A percentile compares a stretch with the other conserved stretches of the same genome.
These are phyloP conservation scores for Monosporozyma servazzii DNA, from an alignment of 805 yeast species.

Conservation along the genomic window DNA sequence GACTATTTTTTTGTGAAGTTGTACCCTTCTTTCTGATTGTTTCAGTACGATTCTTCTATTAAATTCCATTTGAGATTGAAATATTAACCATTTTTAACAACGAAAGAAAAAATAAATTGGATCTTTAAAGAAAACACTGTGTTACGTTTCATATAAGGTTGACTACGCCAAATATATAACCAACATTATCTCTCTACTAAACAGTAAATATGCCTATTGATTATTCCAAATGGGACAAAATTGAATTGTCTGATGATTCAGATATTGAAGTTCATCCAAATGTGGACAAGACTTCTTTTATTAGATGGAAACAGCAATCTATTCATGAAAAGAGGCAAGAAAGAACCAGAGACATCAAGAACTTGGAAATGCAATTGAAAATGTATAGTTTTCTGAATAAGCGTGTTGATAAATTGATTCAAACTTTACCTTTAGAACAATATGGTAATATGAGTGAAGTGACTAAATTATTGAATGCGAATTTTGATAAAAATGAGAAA, in stretches of 20 bases:
- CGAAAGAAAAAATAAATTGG: no score
- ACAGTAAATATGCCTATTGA: conserved; percentile 63
- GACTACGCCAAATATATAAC: neutral
- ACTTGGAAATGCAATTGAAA: conserved; percentile 63
- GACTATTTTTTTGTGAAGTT: no score
- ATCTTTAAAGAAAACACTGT: no score
- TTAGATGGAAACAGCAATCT: conserved; percentile 94
- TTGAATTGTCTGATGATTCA: conserved; percentile 92
- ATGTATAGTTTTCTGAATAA: conserved; percentile 71
- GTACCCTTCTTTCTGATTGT: no score
- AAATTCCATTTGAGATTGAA: no score
- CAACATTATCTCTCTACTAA: neutral
- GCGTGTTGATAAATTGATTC: conserved; percentile 54
- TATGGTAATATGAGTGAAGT: conserved; percentile 27
- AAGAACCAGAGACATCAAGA: conserved; percentile 67
- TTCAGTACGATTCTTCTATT: no score
- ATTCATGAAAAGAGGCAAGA: conserved; percentile 88
- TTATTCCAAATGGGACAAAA: conserved; percentile 95
- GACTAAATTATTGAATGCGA: conserved; percentile 36
- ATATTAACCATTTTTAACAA: no score
- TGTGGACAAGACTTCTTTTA: conserved; percentile 87
- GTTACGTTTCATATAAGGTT: no score
- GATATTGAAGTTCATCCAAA: conserved; percentile 97
- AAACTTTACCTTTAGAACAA: conserved; percentile 33
- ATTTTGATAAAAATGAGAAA: conserved; percentile 52